Percentiles rank a stretch among this genome's conserved stretches.
Conservation (phyloP, 495 filamentous ascomycete species). For the Podospora sp. region DNA sequence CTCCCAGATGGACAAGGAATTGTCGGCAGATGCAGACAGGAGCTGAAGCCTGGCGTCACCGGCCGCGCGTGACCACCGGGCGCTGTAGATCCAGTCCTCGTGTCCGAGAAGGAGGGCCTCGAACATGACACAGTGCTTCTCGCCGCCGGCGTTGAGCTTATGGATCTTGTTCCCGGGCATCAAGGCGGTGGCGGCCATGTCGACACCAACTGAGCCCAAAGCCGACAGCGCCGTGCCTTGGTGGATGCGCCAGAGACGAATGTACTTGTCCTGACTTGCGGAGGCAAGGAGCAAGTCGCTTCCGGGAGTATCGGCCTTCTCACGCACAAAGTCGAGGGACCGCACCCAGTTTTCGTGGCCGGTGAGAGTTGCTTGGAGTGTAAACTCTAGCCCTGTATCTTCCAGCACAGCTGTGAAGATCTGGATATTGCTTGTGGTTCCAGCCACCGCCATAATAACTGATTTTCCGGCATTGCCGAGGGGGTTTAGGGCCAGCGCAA, state of each 20-base stretch:
- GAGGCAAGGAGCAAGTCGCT: constrained; percentile 85
- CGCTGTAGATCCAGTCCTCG: constrained; percentile 96
- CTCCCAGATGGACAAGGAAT: constrained; percentile 91
- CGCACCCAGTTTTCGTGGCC: constrained; percentile 97
- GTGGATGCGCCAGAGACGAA: constrained; percentile 88
- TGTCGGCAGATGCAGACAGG: constrained; percentile 91
- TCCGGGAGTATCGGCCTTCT: constrained; percentile 47
- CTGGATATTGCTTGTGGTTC: constrained; percentile 77
- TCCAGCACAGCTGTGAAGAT: constrained; percentile 61
- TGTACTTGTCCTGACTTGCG: constrained; percentile 96
- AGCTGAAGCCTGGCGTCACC: constrained; percentile 61
- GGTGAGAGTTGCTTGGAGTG: constrained; percentile 73
- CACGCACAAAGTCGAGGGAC: constrained; percentile 73
- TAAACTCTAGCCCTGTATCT: constrained; percentile 54
- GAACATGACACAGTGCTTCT: constrained; percentile 79
- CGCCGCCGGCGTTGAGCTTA: constrained; percentile 54
- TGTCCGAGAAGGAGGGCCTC: constrained; percentile 94
- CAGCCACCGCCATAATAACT: constrained; percentile 75
- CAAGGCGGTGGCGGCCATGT: constrained; percentile 51
- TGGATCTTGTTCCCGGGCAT: constrained; percentile 84
- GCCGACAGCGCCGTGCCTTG: constrained; percentile 64
- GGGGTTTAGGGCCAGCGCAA: constrained; percentile 67
- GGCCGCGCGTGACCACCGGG: constrained; percentile 64
- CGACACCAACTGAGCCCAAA: constrained; percentile 43
- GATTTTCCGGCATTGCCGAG: constrained; percentile 54